phyloP scores from a whole-genome alignment of 75 land plant species.

The Picea sitchensis region DNA sequence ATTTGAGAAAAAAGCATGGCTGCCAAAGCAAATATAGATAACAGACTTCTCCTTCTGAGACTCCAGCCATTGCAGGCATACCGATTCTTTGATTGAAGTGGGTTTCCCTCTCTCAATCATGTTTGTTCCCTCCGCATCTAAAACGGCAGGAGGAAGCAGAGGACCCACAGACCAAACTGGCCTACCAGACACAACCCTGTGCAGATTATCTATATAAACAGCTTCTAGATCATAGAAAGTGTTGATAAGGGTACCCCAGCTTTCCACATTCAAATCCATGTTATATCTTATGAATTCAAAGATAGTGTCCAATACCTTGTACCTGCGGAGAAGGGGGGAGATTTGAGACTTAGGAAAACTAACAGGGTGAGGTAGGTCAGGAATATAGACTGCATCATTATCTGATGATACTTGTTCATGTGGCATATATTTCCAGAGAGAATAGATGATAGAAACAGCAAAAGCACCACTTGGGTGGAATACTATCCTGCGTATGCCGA shows the following conservation, averaged over 20 bases:
- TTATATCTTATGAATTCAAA: background rate
- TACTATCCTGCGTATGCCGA: slow-evolving; percentile 14
- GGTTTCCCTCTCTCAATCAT: background rate
- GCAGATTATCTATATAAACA: background rate
- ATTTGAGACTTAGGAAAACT: no score
- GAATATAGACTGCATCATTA: background rate
- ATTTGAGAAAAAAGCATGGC: background rate
- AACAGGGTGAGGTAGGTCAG: no score
- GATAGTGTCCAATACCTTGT: no score
- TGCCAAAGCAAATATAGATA: slow-evolving; percentile 17
- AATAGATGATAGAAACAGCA: no score
- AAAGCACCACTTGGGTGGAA: no score
- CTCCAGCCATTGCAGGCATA: slow-evolving; percentile 16
- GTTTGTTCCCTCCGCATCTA: background rate
- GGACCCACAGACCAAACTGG: background rate
- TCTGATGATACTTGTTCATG: no score
- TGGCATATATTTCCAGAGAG: no score
- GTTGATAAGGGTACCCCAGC: slow-evolving; percentile 30
- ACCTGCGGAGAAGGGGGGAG: no score
- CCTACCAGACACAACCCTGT: background rate
- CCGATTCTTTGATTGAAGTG: background rate
- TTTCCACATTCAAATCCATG: slow-evolving; percentile 13
- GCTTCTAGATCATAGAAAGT: background rate
- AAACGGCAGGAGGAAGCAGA: background rate
- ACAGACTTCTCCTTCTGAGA: slow-evolving; percentile 6